phyloP scores from a whole-genome alignment of 1,284 basidiomycete species.

The Leccinum insolens region DNA sequence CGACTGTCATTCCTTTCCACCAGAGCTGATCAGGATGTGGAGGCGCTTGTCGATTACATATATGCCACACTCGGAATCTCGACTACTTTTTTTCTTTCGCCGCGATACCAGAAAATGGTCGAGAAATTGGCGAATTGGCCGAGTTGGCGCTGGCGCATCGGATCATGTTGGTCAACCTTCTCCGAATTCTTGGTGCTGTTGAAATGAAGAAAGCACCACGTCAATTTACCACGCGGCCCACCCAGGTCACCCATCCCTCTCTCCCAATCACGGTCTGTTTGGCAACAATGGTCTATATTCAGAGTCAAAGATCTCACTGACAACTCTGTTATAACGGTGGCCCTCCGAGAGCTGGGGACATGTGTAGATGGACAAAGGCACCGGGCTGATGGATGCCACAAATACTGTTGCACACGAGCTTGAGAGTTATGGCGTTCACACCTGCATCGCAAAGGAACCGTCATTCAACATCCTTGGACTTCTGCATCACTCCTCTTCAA shows the following conservation, averaged over 20 bases:
- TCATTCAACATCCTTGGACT: slow-evolving; percentile 99
- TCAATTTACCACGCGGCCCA: too few relatives aligned
- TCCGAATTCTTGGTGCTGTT: too few relatives aligned
- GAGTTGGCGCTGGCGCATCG: slow-evolving; percentile 87
- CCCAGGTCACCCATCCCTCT: too few relatives aligned
- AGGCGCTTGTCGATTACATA: slow-evolving; percentile 97
- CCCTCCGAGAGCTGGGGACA: too few relatives aligned
- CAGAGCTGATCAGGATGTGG: slow-evolving; percentile 98
- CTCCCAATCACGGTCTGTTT: too few relatives aligned
- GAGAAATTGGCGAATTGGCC: slow-evolving; percentile 84
- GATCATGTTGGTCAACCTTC: not conserved
- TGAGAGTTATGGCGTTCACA: slow-evolving; percentile 92
- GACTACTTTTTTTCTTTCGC: slow-evolving; percentile 77
- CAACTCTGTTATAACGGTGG: too few relatives aligned
- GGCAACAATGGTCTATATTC: too few relatives aligned
- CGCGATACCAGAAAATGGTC: slow-evolving; percentile 96
- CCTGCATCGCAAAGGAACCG: slow-evolving; percentile 99
- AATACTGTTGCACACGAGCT: slow-evolving; percentile 95
- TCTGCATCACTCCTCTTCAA: slow-evolving; percentile 99
- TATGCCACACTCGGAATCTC: slow-evolving; percentile 75
- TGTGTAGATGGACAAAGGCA: too few relatives aligned
- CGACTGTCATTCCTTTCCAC: slow-evolving; percentile 98
- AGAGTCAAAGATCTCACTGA: too few relatives aligned
- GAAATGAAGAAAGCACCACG: too few relatives aligned
- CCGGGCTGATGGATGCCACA: slow-evolving; percentile 91